Percentiles rank a stretch among this genome's conserved stretches.
phyloP scores from a whole-genome alignment of 179 eudicot species.

The Heliamphora pulchella region DNA sequence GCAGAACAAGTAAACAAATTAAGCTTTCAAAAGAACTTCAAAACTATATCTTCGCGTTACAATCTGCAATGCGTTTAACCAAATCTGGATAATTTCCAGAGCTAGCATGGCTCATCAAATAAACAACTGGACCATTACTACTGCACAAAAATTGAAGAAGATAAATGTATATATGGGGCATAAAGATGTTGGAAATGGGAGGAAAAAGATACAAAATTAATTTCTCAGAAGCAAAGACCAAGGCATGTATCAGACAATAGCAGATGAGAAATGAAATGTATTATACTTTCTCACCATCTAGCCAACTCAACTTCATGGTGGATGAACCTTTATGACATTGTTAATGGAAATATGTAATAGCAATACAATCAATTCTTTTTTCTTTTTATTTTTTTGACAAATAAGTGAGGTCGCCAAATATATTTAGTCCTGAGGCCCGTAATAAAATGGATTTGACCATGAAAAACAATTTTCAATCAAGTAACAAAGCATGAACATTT shows the following conservation, averaged over 20 bases:
- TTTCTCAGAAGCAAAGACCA: not conserved
- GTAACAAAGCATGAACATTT: not conserved
- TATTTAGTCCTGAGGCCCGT: not conserved
- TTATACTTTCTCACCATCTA: not conserved
- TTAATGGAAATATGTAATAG: too few species aligned
- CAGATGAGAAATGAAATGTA: not conserved
- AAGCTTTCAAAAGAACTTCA: not conserved
- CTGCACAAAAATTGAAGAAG: conserved; percentile 5
- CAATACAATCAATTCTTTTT: not conserved
- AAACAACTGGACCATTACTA: not conserved
- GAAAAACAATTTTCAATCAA: not conserved
- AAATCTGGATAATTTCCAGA: not conserved
- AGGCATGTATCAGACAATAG: not conserved
- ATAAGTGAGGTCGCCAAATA: not conserved
- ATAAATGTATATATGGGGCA: not conserved
- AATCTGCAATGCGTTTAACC: not conserved
- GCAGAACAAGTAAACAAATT: conserved; percentile 29
- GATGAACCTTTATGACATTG: not conserved
- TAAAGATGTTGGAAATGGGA: not conserved
- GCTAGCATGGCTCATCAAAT: not conserved
- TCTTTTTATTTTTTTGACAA: not conserved
- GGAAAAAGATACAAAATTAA: not conserved
- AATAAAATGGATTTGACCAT: not conserved
- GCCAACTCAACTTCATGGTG: not conserved
- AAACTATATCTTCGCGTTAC: not conserved